phyloP scores from a whole-genome alignment of 1,284 basidiomycete species.

The Fomitiporia mediterranea region DNA sequence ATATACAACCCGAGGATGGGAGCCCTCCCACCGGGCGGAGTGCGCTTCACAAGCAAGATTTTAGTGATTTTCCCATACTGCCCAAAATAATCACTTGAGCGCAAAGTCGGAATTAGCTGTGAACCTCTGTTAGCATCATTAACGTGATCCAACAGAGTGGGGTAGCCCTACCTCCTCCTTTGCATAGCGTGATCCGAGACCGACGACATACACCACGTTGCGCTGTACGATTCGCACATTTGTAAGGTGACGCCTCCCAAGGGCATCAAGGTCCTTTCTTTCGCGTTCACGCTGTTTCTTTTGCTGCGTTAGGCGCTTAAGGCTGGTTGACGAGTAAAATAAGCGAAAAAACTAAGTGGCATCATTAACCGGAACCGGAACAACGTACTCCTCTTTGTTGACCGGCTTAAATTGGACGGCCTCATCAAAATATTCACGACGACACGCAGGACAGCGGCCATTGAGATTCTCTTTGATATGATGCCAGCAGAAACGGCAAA shows the following conservation, averaged over 20 bases:
- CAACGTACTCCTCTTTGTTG: slow-evolving; percentile 87
- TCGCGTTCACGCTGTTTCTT: slow-evolving; percentile 96
- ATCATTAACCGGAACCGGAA: slow-evolving; percentile 1
- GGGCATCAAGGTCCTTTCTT: slow-evolving; percentile 89
- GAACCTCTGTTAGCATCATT: slow-evolving; percentile 5
- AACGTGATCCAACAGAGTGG: slow-evolving; percentile 19
- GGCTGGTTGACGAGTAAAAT: slow-evolving; percentile 30
- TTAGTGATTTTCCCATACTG: slow-evolving; percentile 99
- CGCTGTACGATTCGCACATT: slow-evolving; percentile 97
- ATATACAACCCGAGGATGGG: slow-evolving; percentile 94
- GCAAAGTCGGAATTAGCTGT: slow-evolving; percentile 91
- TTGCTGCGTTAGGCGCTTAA: slow-evolving; percentile 92
- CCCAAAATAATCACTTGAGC: slow-evolving; percentile 96
- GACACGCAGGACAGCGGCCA: slow-evolving; percentile 94
- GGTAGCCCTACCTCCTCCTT: slow-evolving; percentile 81
- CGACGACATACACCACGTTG: slow-evolving; percentile 95
- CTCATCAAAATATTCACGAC: slow-evolving; percentile 90
- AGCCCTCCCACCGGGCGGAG: slow-evolving; percentile 64
- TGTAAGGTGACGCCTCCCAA: slow-evolving; percentile 84
- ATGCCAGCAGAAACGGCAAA: slow-evolving; percentile 99
- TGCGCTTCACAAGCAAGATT: slow-evolving; percentile 90
- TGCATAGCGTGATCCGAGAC: slow-evolving; percentile 84
- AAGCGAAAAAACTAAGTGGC: slow-evolving; percentile 6
- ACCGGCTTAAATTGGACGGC: slow-evolving; percentile 95
- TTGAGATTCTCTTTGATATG: slow-evolving; percentile 97